Conservation (phyloP, 2,329 filamentous ascomycete genomes). For the Cladophialophora yegresii region DNA sequence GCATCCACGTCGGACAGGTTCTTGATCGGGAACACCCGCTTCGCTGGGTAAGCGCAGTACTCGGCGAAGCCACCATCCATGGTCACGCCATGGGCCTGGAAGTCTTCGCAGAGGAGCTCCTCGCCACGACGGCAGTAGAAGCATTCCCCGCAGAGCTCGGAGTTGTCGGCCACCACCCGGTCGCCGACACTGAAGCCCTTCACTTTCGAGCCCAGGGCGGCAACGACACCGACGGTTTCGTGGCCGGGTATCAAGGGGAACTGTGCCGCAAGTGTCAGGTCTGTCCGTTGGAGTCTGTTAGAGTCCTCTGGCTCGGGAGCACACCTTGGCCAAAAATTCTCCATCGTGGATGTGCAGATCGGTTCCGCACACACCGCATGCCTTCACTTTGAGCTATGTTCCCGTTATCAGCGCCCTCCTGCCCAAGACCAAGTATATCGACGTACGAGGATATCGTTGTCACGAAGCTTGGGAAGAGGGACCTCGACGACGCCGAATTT, state of each 20-base stretch:
- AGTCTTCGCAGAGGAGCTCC: slow-evolving; percentile 68
- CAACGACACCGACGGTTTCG: slow-evolving; percentile 67
- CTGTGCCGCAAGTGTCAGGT: slow-evolving; percentile 39
- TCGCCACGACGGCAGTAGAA: slow-evolving; percentile 73
- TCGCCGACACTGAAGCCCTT: slow-evolving; percentile 63
- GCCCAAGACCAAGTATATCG: slow-evolving; percentile 8
- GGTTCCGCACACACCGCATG: slow-evolving; percentile 64
- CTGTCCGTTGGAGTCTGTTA: slow-evolving; percentile 11
- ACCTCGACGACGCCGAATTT: slow-evolving; percentile 63
- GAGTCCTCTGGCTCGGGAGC: slow-evolving; percentile 30
- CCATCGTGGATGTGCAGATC: slow-evolving; percentile 62
- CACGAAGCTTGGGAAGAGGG: slow-evolving; percentile 61
- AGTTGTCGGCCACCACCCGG: slow-evolving; percentile 60
- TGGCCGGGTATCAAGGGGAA: slow-evolving; percentile 69
- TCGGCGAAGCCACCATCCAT: slow-evolving; percentile 73
- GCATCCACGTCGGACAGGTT: slow-evolving; percentile 69
- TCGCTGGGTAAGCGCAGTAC: slow-evolving; percentile 57
- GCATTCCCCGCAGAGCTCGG: slow-evolving; percentile 68
- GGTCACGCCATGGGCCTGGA: slow-evolving; percentile 61
- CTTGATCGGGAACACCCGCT: slow-evolving; percentile 65
- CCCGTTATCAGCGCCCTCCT: slow-evolving; percentile 35
- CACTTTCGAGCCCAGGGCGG: slow-evolving; percentile 60
- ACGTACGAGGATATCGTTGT: slow-evolving; percentile 60
- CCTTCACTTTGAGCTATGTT: slow-evolving; percentile 64
- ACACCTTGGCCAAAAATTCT: slow-evolving; percentile 62